A percentile compares a stretch with the other conserved stretches of the same genome.
Conservation (phyloP, 139 green algal species). For the Auxenochlorella pyrenoidosa region DNA sequence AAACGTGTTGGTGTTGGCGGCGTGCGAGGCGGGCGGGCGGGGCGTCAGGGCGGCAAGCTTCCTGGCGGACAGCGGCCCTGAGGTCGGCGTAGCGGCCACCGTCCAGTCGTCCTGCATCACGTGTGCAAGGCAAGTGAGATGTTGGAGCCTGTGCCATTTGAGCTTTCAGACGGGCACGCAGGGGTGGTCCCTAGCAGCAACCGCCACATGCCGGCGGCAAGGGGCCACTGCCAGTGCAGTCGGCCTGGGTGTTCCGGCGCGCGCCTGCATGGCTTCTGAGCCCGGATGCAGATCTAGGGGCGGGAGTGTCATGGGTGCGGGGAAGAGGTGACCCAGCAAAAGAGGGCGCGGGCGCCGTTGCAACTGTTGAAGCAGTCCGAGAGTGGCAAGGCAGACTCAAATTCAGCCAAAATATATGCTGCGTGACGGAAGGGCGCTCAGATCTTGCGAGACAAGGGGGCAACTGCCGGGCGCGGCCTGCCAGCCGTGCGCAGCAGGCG, state of each 20-base stretch:
- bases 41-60: background rate
- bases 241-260: background rate
- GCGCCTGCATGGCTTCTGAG: background rate
- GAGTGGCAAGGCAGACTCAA: too few relatives aligned
- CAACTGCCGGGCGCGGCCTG: too few relatives aligned
- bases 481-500: too few relatives aligned
- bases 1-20: slow-evolving; percentile 77
- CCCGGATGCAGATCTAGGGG: background rate
- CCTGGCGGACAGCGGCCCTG: background rate
- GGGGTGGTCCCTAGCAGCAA: background rate
- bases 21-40: background rate
- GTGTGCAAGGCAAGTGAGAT: background rate
- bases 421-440: too few relatives aligned
- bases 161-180: background rate
- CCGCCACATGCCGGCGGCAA: background rate
- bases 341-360: too few relatives aligned
- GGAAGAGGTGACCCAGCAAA: too few relatives aligned
- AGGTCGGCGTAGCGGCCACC: background rate
- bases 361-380: too few relatives aligned
- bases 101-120: background rate
- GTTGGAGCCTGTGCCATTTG: background rate
- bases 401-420: too few relatives aligned
- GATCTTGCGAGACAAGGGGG: too few relatives aligned
- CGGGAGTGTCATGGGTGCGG: background rate
- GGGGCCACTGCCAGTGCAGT: background rate